These are phyloP conservation scores for Themeda triandra DNA, from an alignment of 176 grass and related monocot genomes.

Conservation along the genomic window DNA sequence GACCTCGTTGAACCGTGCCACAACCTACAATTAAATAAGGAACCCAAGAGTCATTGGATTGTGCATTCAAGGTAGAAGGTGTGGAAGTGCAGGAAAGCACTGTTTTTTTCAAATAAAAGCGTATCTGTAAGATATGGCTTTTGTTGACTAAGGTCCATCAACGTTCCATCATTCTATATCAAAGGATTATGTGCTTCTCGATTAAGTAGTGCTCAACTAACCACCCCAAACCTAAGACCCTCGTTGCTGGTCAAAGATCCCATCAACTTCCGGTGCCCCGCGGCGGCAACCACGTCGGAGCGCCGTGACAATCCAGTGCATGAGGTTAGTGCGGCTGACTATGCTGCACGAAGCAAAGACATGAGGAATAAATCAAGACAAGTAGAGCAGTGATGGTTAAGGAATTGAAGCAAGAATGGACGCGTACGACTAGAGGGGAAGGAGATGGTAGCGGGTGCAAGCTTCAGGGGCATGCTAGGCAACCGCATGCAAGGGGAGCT, in stretches of 20 bases:
- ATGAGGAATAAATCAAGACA: background rate
- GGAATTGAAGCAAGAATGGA: background rate
- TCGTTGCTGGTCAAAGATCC: constrained; percentile 70
- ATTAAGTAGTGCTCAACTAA: constrained; percentile 25
- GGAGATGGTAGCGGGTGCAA: constrained; percentile 5
- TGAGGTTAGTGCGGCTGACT: constrained; percentile 1
- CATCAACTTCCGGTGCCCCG: constrained; percentile 59
- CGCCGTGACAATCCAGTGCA: background rate
- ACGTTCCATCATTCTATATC: background rate
- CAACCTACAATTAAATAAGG: constrained; percentile 56
- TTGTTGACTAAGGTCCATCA: background rate
- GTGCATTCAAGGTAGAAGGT: background rate
- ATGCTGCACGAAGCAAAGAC: constrained; percentile 6
- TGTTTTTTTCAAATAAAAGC: background rate
- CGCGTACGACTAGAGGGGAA: constrained; percentile 13
- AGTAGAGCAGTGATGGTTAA: background rate
- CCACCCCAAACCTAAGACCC: constrained; percentile 76
- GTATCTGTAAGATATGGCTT: background rate
- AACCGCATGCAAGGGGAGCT: constrained; percentile 22
- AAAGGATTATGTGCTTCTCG: background rate
- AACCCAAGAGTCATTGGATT: background rate
- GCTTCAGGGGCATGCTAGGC: background rate
- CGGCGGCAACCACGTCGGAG: constrained; percentile 27
- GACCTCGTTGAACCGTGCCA: constrained; percentile 90
- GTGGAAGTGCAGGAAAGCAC: background rate